Evolutionary conservation across 257 asterid genomes (phyloP).

Genomic region (Perilla frutescens): DNA sequence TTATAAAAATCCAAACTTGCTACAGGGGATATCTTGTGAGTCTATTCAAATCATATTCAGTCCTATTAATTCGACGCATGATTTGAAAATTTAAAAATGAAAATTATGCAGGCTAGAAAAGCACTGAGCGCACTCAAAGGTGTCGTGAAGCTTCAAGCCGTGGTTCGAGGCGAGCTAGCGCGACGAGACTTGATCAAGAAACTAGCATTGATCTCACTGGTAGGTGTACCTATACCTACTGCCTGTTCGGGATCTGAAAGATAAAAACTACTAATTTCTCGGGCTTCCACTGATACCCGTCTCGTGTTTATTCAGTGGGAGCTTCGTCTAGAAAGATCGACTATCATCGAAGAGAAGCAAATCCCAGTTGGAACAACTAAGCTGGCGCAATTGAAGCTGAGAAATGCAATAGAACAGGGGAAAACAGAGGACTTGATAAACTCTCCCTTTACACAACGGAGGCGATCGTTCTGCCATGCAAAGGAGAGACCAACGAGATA

Average conservation of each 20-base stretch:
- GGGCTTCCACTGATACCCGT: not conserved
- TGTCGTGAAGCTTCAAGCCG: conserved; percentile 70
- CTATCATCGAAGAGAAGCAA: conserved; percentile 35
- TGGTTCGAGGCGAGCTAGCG: conserved; percentile 64
- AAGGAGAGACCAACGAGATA: conserved; percentile 54
- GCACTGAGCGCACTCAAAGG: conserved; percentile 74
- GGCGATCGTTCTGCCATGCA: conserved; percentile 55
- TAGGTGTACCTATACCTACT: not conserved
- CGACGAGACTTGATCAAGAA: conserved; percentile 41
- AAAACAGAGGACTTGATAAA: conserved; percentile 32
- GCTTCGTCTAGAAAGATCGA: conserved; percentile 37
- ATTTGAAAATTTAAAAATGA: not conserved
- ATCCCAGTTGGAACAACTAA: conserved; percentile 29
- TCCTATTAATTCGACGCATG: no score
- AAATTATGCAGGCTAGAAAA: conserved; percentile 59
- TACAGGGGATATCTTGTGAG: conserved; percentile 69
- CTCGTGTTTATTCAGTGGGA: not conserved
- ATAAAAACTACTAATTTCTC: not conserved
- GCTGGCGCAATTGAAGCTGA: conserved; percentile 42
- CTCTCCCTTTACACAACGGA: conserved; percentile 51
- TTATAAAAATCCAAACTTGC: conserved; percentile 56
- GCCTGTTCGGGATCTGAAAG: not conserved
- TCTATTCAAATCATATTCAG: conserved; percentile 8
- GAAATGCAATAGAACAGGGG: conserved; percentile 34
- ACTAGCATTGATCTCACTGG: conserved; percentile 21